Percentiles rank a stretch among this genome's conserved stretches.
phyloP scores from a whole-genome alignment of 2,329 filamentous ascomycete genomes.

The Claviceps sorghi region DNA sequence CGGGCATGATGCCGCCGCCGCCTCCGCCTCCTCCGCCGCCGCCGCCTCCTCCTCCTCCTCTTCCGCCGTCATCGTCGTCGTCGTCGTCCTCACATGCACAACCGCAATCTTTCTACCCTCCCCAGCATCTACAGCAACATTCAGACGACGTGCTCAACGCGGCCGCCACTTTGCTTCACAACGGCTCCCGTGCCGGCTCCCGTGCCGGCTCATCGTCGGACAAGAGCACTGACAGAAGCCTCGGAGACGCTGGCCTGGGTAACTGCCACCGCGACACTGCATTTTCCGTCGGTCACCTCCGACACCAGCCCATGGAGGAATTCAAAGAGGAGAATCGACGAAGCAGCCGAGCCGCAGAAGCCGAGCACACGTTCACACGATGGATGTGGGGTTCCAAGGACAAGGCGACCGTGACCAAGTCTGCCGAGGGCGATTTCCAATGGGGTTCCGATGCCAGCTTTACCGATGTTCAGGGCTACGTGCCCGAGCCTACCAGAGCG shows the following conservation, averaged over 20 bases:
- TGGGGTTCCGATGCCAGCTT: conserved; percentile 60
- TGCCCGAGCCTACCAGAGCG: conserved; percentile 40
- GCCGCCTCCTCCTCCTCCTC: not conserved
- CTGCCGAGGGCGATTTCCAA: conserved; percentile 33
- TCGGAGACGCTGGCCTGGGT: conserved; percentile 11
- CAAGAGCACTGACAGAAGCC: conserved; percentile 11
- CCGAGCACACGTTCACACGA: conserved; percentile 24
- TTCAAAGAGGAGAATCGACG: conserved; percentile 26
- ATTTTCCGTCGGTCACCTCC: conserved; percentile 25
- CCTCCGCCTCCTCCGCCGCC: conserved; percentile 13
- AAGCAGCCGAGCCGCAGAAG: conserved; percentile 15
- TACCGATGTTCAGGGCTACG: conserved; percentile 40
- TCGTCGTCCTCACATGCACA: conserved; percentile 7
- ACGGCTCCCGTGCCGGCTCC: conserved; percentile 16
- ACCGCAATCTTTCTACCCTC: not conserved
- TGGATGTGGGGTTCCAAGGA: conserved; percentile 26
- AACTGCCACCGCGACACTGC: conserved; percentile 14
- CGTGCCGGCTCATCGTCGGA: too few species aligned
- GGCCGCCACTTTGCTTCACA: conserved; percentile 38
- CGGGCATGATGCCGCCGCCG: conserved; percentile 22
- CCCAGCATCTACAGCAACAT: conserved; percentile 12
- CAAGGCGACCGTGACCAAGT: conserved; percentile 17
- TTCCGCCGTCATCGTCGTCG: not conserved
- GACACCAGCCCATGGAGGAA: conserved; percentile 28
- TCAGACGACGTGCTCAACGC: conserved; percentile 41